Evolutionary conservation across 257 asterid genomes (phyloP), one percentile per base, ranked within the genome.

Genomic region (Solanum clarkiae): DNA sequence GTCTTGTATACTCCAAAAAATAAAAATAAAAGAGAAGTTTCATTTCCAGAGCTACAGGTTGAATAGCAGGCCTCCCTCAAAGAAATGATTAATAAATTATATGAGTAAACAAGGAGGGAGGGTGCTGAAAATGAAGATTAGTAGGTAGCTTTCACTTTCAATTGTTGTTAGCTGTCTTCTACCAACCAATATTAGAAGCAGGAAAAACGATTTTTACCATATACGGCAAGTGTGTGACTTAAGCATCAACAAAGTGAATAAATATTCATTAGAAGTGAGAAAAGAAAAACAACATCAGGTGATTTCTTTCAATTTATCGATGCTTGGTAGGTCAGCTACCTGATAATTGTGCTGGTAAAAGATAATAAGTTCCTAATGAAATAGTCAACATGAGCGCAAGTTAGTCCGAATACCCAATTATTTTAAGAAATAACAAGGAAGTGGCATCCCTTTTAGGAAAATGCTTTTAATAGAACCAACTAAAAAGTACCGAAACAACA

Each of bases 121-220:
- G 24, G 53, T 40, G 9, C 80, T 17, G 80, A 70, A 17, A 17
- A 47, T 49, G 14, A 75, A 77, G 82, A 20, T 29, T 63, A 20
- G 85, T 82, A 82, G 85, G 79, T 82, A 62, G 75, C 45, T 63
- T 82, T 82, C 79, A 20, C 79, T 82, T 82, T 82, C 79, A 63
- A 32, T 63, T 45, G 60, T 6, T 22, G 74, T n/a, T 62, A 45
- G 47, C 16, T 63, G 13, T 22, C 82, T 75, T 15, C 82, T 8
- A 75, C 45, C 45, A 49, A 75, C 82, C 40, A 75, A 75, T 3
- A 2, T 47, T 22, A 49, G 45, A 51, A 49, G 62, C 45, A 75
- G 45, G 62, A 75, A 75, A 69, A 75, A 40, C 20, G 29, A 70
- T 16, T 70, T 40, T 53, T 5, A 15, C 53, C 40, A 17, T 40